Evolutionary conservation across 805 yeast genomes (phyloP).

Genomic region (Candida nanaspora): DNA sequence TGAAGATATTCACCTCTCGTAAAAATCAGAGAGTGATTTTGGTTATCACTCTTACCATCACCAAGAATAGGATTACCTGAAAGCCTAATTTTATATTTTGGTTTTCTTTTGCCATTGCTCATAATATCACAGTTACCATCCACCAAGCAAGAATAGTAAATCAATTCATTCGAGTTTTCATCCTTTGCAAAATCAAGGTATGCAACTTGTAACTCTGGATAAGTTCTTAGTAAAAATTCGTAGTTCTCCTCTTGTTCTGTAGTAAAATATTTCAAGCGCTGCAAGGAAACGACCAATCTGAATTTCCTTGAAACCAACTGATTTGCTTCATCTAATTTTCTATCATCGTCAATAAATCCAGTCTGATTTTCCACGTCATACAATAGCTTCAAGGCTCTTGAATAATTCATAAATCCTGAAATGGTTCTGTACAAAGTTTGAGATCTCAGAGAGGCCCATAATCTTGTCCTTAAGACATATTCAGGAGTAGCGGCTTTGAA

Average conservation of each 20-base stretch:
- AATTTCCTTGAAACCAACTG: slow-evolving; percentile 56
- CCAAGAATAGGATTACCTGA: slow-evolving; percentile 82
- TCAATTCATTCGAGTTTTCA: slow-evolving; percentile 34
- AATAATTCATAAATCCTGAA: slow-evolving; percentile 76
- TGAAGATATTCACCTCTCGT: slow-evolving; percentile 78
- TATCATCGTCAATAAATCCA: slow-evolving; percentile 19
- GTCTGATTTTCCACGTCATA: slow-evolving; percentile 45
- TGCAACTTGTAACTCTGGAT: slow-evolving; percentile 61
- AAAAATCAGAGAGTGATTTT: slow-evolving; percentile 67
- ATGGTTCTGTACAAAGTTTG: slow-evolving; percentile 80
- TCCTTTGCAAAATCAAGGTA: slow-evolving; percentile 49
- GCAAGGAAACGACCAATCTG: slow-evolving; percentile 61
- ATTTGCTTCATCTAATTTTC: slow-evolving; percentile 27
- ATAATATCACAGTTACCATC: slow-evolving; percentile 63
- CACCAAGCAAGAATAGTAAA: slow-evolving; percentile 57
- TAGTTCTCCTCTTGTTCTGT: slow-evolving; percentile 52
- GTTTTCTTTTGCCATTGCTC: slow-evolving; percentile 50
- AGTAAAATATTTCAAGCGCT: slow-evolving; percentile 45
- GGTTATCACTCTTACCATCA: slow-evolving; percentile 82
- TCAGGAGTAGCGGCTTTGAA: slow-evolving; percentile 61
- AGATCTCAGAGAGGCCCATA: slow-evolving; percentile 80
- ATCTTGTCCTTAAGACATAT: slow-evolving; percentile 60
- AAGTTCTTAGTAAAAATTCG: slow-evolving; percentile 53
- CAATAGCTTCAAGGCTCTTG: slow-evolving; percentile 61
- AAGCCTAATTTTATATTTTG: slow-evolving; percentile 55